Percentiles rank a stretch among this genome's conserved stretches.
Conservation (phyloP, 1,284 basidiomycete species). For the Ganoderma meredithae region DNA sequence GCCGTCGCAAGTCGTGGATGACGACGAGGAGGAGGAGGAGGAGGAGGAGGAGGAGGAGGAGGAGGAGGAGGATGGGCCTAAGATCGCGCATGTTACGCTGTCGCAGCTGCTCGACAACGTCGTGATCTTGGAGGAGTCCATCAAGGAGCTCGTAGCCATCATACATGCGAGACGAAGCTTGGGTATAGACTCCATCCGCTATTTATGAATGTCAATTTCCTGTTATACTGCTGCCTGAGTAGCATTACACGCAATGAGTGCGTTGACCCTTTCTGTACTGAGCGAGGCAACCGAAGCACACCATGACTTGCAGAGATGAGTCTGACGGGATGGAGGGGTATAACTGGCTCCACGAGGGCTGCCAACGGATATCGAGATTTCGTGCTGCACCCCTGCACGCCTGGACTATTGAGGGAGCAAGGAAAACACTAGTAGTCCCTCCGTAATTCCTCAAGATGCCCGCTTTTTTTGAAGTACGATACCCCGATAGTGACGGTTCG, state of each 20-base stretch:
- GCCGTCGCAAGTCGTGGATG: constrained; percentile 41
- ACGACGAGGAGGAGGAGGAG: constrained; percentile 46
- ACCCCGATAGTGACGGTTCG: background rate
- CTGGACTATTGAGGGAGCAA: background rate
- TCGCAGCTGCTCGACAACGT: constrained; percentile 93
- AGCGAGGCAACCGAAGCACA: background rate
- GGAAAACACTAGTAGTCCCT: background rate
- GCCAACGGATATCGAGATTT: background rate
- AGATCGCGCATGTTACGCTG: constrained; percentile 65
- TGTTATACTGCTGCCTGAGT: constrained; percentile 4
- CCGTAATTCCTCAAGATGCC: background rate
- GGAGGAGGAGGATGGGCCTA: constrained; percentile 43
- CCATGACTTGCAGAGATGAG: too few relatives aligned
- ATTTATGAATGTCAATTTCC: constrained; percentile 62
- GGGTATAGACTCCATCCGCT: constrained; percentile 86
- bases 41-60: constrained; percentile 48
- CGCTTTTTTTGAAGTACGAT: background rate
- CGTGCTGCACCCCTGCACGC: background rate
- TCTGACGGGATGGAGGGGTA: too few relatives aligned
- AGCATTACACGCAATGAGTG: background rate
- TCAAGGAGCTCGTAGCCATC: constrained; percentile 92
- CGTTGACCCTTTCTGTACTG: background rate
- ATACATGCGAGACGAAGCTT: constrained; percentile 86
- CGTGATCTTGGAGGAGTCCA: constrained; percentile 93
- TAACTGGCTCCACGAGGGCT: background rate